Base-by-base conservation (phyloP, 129 eudicot genomes). In the Rutidosis leptorrhynchoides region DNA sequence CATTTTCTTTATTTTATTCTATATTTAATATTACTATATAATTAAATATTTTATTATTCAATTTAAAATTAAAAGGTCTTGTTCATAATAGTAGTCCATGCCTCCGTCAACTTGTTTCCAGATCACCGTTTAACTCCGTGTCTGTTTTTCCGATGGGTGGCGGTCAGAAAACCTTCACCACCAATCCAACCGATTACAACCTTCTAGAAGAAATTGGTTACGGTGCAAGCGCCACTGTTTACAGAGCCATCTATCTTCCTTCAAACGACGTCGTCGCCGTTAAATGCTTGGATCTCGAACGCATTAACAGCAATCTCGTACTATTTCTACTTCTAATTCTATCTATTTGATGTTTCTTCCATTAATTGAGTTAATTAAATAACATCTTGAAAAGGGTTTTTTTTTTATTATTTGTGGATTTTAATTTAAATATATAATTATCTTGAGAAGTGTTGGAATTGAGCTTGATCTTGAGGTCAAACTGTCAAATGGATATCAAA, bases 211-310 rank as follows among this genome's bases (percentile, higher is more conserved):
- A 93, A 68, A 81, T 93, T 26, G 96, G 99, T 21, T 81, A 73
- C 53, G 99, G 99, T 5, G 96, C 99, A 6, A 93, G 99, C 67
- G 99, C 99, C 19, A 84, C 89, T 32, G 99, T 93, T 0, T 84
- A 73, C 61, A 54, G 99, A 75, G 96, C 95, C 84, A 89, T 89
- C 89, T 86, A 84, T 73, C 70, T 86, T 33, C 99, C 99, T 1
- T 65, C 56, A 65, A 84, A 93, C 58, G 88, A 93, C 69, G 87
- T 86, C 63, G 81, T 93, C 35, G 99, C 96, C 19, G 89, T 93
- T 81, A 93, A 93, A 79, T 86, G 87, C 65, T 80, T 93, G 96
- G 99, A 93, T 93, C 99, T 93, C 82, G 99, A 93, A 84, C 96
- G 99, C 48, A 83, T 89, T 81, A 84, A 84, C 62, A 89, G 90